phyloP scores from a whole-genome alignment of 805 yeast species.

The Candida koratica region DNA sequence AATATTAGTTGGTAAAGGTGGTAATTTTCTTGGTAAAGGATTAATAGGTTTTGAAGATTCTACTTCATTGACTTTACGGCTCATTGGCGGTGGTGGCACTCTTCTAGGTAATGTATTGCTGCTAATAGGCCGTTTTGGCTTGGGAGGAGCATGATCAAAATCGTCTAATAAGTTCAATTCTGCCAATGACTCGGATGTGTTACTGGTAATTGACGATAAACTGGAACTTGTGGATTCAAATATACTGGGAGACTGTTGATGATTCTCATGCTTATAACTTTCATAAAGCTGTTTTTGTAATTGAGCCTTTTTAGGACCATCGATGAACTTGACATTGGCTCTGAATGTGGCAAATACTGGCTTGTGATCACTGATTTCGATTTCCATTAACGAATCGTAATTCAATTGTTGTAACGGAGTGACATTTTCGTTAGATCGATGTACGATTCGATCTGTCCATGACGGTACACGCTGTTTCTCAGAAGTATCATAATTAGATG shows the following conservation, averaged over 20 bases:
- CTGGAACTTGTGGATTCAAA: constrained; percentile 10
- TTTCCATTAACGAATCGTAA: constrained; percentile 59
- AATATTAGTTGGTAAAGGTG: constrained; percentile 15
- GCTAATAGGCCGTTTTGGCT: constrained; percentile 13
- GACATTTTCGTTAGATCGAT: constrained; percentile 41
- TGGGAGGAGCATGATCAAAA: constrained; percentile 19
- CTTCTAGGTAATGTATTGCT: constrained; percentile 14
- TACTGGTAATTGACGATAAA: constrained; percentile 9
- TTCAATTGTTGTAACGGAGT: constrained; percentile 51
- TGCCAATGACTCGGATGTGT: constrained; percentile 28
- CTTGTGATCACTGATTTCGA: constrained; percentile 79
- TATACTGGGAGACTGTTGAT: constrained; percentile 13
- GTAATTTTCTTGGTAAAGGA: constrained; percentile 15
- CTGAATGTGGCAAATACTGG: constrained; percentile 84
- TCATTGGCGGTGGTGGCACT: constrained; percentile 22
- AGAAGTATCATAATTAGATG: constrained; percentile 75
- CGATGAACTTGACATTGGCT: constrained; percentile 62
- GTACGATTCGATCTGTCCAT: constrained; percentile 91
- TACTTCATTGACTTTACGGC: constrained; percentile 15
- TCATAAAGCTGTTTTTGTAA: constrained; percentile 28
- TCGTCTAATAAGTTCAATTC: constrained; percentile 37
- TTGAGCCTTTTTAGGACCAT: constrained; percentile 34
- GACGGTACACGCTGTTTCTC: constrained; percentile 93
- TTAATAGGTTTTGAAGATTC: neutral
- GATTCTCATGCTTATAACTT: constrained; percentile 28